Evolutionary conservation across 78 protist species (phyloP).

Genomic region (Tieghemostelium lacteum): DNA sequence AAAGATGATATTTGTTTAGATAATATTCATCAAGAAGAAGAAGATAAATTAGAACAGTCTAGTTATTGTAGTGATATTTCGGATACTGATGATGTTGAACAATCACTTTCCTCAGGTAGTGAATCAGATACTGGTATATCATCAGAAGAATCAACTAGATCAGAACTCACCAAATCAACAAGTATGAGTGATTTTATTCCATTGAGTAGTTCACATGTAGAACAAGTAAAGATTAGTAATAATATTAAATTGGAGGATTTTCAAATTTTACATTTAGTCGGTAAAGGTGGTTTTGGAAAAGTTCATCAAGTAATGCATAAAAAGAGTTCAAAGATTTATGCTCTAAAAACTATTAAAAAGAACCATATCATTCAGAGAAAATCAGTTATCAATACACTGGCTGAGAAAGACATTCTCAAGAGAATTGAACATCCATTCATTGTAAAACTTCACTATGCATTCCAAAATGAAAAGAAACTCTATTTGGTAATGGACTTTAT

Average conservation of each 20-base stretch:
- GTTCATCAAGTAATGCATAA: slow-evolving; percentile 30
- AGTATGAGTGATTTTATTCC: slow-evolving; percentile 28
- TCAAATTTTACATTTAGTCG: slow-evolving; percentile 29
- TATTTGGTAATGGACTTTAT: slow-evolving; percentile 87
- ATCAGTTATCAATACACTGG: slow-evolving; percentile 86
- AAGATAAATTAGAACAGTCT: too few species aligned
- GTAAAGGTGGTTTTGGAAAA: slow-evolving; percentile 71
- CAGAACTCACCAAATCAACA: not conserved
- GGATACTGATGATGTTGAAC: slow-evolving; percentile 5
- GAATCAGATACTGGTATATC: not conserved
- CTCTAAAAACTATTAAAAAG: slow-evolving; percentile 61
- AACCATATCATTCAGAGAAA: slow-evolving; percentile 48
- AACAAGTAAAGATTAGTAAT: slow-evolving; percentile 12
- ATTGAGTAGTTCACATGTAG: not conserved
- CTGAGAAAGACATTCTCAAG: slow-evolving; percentile 90
- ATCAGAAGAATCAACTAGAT: not conserved
- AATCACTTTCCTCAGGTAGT: not conserved
- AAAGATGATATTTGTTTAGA: not conserved
- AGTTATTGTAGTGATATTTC: too few species aligned
- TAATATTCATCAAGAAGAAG: not conserved
- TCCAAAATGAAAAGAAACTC: slow-evolving; percentile 88
- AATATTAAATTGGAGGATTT: slow-evolving; percentile 7
- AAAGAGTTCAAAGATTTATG: slow-evolving; percentile 10
- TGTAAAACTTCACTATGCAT: slow-evolving; percentile 92
- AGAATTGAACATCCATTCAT: slow-evolving; percentile 91